Evolutionary conservation across 768 basidiomycete genomes (phyloP), one percentile per base, ranked within the genome.

Genomic region (Leccinum obscurum): DNA sequence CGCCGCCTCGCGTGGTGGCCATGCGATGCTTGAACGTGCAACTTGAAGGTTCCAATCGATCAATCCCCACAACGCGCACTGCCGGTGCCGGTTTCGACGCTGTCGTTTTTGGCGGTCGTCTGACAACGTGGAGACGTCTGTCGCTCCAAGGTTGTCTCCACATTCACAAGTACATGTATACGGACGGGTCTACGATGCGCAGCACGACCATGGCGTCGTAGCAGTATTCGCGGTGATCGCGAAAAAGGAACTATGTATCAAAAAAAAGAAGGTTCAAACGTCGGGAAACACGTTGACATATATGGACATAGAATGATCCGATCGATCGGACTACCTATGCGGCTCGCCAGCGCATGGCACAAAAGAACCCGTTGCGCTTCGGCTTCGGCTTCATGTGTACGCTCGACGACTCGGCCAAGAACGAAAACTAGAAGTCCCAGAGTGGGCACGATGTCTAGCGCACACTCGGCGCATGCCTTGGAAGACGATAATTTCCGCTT

Each of bases 1-100:
- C 41, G 41, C 50, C 34, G 26, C 50, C 30, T 56, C 58, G 55
- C 64, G 64, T 66, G 64, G 39, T 50, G 46, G 17, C 37, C 63
- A 64, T 34, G 37, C 63, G 53, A 58, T 41, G 20, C 44, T 41
- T 52, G 30, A 35, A 6, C 15, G 50, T 35, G 13, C n/a, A 34
- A 32, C 20, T n/a, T 17, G 51, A 39, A 53, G n/a, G 44, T 46
- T 46, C 11, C n/a, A 46, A 46, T 46, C 44, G 44, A 46, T 46
- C 20, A 46, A 46, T 46, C 50, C 59, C 51, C 59, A 48, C 48
- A 63, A 34, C 52, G 26, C 14, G 22, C 51, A 60, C 30, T 32
- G 30, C 17, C 30, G 7, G 8, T 52, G 20, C 13, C 20, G 11
- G 20, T 20, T 52, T 52, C 20, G 50, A 51, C 50, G 1, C 20